These are phyloP conservation scores for Pseudomonodictys pantanalensis DNA, from an alignment of 495 filamentous ascomycete genomes.

Conservation along the genomic window DNA sequence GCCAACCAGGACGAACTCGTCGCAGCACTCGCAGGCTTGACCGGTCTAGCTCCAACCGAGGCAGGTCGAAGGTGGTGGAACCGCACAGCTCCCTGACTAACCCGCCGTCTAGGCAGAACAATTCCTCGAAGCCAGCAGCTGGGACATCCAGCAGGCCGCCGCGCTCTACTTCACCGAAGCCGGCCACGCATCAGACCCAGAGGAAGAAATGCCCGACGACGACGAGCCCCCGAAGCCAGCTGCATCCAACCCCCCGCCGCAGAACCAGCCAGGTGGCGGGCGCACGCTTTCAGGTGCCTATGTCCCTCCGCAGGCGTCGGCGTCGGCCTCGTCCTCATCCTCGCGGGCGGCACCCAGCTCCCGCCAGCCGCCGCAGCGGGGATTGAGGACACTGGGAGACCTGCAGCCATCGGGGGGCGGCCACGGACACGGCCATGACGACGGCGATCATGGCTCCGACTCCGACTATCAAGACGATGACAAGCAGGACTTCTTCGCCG, in stretches of 20 bases:
- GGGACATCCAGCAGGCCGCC: slow-evolving; percentile 67
- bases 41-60: slow-evolving; percentile 59
- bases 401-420: slow-evolving; percentile 46
- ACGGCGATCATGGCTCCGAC: slow-evolving; percentile 58
- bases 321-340: slow-evolving; percentile 24
- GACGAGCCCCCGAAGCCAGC: slow-evolving; percentile 21
- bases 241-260: slow-evolving; percentile 35
- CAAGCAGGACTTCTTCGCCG: slow-evolving; percentile 83
- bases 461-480: slow-evolving; percentile 60
- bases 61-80: slow-evolving; percentile 47
- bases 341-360: slow-evolving; percentile 40
- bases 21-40: slow-evolving; percentile 47
- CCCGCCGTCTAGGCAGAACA: slow-evolving; percentile 59
- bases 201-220: slow-evolving; percentile 38
- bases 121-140: slow-evolving; percentile 64
- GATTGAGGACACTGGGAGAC: slow-evolving; percentile 58
- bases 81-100: slow-evolving; percentile 13
- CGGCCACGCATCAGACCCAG: slow-evolving; percentile 53
- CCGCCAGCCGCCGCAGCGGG: slow-evolving; percentile 39
- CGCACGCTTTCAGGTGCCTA: slow-evolving; percentile 30
- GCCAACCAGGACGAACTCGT: slow-evolving; percentile 19
- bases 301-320: slow-evolving; percentile 15
- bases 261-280: slow-evolving; percentile 27
- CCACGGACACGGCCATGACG: slow-evolving; percentile 51
- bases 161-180: slow-evolving; percentile 62